These are phyloP conservation scores for Fusarium nisikadoi DNA, from an alignment of 2,329 filamentous ascomycete species.

Conservation along the genomic window DNA sequence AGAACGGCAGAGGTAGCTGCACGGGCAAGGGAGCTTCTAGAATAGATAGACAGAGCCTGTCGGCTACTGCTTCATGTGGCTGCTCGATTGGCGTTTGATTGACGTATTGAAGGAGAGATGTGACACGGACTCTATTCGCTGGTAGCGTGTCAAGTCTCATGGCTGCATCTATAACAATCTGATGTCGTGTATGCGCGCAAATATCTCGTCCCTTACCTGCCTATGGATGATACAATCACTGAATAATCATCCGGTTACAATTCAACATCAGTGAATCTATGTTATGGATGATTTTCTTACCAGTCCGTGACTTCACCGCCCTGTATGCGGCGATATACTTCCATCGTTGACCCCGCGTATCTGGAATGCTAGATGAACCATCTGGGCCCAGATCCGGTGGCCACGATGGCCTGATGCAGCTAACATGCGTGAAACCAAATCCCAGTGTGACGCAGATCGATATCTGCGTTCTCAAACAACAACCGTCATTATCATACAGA, in stretches of 20 bases:
- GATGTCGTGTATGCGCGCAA: not conserved
- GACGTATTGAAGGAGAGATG: not conserved
- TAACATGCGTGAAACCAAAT: not conserved
- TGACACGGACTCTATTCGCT: not conserved
- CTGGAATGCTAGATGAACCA: not conserved
- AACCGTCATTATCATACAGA: not conserved
- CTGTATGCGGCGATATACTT: not conserved
- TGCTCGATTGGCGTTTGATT: not conserved
- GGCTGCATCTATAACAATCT: not conserved
- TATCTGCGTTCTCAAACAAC: not conserved
- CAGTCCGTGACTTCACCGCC: accelerated
- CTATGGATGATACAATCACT: not conserved
- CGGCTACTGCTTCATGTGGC: not conserved
- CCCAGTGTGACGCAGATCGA: not conserved
- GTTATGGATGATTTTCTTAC: accelerated
- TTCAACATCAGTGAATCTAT: accelerated
- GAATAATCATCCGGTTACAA: accelerated
- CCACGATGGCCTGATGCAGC: not conserved
- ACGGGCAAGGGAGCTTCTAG: not conserved
- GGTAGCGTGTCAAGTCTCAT: not conserved
- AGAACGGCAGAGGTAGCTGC: not conserved
- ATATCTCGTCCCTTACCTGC: not conserved
- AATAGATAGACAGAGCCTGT: not conserved
- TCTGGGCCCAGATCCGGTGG: not conserved
- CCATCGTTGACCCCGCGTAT: not conserved